Evolutionary conservation across 1,284 basidiomycete species (phyloP).

Genomic region (Cutaneotrichosporon mucoides): DNA sequence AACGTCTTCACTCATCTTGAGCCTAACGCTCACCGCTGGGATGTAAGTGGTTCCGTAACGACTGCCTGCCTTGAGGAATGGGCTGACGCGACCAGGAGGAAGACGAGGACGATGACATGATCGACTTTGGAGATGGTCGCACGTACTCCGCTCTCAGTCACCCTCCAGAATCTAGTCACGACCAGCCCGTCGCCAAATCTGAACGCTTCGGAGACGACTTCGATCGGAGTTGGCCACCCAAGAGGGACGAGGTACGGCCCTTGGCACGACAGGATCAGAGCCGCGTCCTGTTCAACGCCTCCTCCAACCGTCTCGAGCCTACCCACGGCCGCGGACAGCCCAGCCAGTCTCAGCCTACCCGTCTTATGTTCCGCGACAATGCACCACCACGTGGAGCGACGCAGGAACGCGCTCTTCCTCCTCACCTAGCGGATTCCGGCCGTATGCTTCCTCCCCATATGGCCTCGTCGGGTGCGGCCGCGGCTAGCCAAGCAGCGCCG

Average conservation of each 20-base stretch:
- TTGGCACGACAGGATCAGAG: constrained; percentile 1
- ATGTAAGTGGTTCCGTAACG: constrained; percentile 57
- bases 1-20: constrained; percentile 90
- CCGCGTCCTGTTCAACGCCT: constrained; percentile 81
- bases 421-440: constrained; percentile 21
- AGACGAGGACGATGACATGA: constrained; percentile 80
- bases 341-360: constrained; percentile 28
- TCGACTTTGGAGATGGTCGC: constrained; percentile 89
- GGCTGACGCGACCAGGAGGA: constrained; percentile 64
- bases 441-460: constrained; percentile 40
- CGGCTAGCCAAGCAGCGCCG: neutral
- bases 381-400: neutral
- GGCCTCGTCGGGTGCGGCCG: constrained; percentile 24
- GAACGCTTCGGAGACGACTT: constrained; percentile 65
- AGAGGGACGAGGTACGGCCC: constrained; percentile 7
- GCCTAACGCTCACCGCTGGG: constrained; percentile 91
- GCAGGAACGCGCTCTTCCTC: constrained; percentile 19
- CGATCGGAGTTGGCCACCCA: constrained; percentile 83
- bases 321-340: constrained; percentile 14
- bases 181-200: constrained; percentile 37
- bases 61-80: too few relatives aligned
- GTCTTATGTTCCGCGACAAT: constrained; percentile 43
- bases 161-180: constrained; percentile 25
- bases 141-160: constrained; percentile 54
- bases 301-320: constrained; percentile 73